Evolutionary conservation across 1,284 basidiomycete genomes (phyloP), one percentile per base, ranked within the genome.

Genomic region (Ustilago lituana): DNA sequence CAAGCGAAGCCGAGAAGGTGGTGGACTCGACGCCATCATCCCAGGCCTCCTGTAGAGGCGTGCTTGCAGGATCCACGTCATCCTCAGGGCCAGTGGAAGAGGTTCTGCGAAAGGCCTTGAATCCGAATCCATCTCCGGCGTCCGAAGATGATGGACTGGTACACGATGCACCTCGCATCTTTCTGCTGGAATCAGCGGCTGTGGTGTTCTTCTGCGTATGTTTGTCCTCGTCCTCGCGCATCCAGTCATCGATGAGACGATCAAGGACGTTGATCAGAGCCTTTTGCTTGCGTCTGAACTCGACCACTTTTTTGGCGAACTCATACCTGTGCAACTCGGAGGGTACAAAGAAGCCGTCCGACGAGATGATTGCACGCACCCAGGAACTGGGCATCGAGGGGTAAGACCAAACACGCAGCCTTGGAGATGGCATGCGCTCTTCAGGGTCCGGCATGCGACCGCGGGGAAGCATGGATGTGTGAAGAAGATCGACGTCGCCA

Each of bases 241-340:
- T 51, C 56, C 56, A 69, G 2, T 53, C 50, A 7, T 64, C 60
- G 40, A 69, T 69, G 24, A 69, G 48, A 23, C 60, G 55, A 22
- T 63, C 67, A 0, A 70, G 53, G 23, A 65, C 57, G 24, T 57
- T 57, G 50, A 70, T 65, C 11, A 64, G 48, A 3, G 55, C 77
- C 78, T 82, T 83, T 10, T 83, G 82, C 17, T 61, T 82, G 63
- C 90, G 84, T 46, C 90, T 84, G 51, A 94, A 81, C 76, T 94
- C 91, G 0, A 93, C 87, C 0, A 94, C 87, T 9, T 87, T 83
- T 45, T 88, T 87, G 2, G 92, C 91, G 80, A 93, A 85, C 36
- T 88, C 86, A 80, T 94, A 97, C 60, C 93, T 84, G 69, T 91
- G 90, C 68, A 87, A 86, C 82, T 96, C 94, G 19, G 87, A 88